Evolutionary conservation across 208 protist genomes (phyloP).

Genomic region (Crithidia brevicula): DNA sequence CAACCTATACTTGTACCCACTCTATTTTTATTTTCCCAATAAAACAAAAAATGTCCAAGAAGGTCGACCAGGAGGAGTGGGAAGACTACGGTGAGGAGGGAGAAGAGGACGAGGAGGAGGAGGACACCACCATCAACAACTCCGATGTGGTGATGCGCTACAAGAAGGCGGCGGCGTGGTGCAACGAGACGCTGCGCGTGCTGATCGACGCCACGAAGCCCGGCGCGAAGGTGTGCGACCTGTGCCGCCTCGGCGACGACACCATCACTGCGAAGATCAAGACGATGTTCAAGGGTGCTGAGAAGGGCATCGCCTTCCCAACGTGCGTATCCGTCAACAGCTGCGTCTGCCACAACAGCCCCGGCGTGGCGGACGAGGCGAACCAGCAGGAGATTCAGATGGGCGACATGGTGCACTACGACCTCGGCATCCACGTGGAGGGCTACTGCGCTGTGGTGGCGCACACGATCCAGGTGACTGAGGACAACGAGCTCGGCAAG

Average conservation of each 20-base stretch:
- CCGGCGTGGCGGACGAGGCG: conserved; percentile 83
- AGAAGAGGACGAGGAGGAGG: conserved; percentile 89
- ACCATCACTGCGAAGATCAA: conserved; percentile 86
- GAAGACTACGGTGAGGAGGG: conserved; percentile 59
- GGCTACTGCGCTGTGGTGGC: conserved; percentile 97
- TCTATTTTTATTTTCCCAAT: too few species aligned
- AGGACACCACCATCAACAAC: conserved; percentile 95
- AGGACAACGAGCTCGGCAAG: conserved; percentile 72
- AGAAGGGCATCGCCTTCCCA: conserved; percentile 99
- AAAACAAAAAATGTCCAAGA: conserved; percentile 79
- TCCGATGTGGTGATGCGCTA: conserved; percentile 97
- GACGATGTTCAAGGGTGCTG: conserved; percentile 93
- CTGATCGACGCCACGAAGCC: conserved; percentile 87
- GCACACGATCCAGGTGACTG: conserved; percentile 95
- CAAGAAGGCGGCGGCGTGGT: conserved; percentile 95
- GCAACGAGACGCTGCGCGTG: conserved; percentile 93
- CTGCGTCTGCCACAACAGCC: conserved; percentile 98
- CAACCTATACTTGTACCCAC: conserved; percentile 10
- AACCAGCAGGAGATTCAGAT: conserved; percentile 76
- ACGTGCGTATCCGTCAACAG: conserved; percentile 99
- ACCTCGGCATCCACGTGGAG: conserved; percentile 98
- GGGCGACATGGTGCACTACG: conserved; percentile 98
- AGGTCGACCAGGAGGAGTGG: conserved; percentile 78
- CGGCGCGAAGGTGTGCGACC: conserved; percentile 87
- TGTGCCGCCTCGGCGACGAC: conserved; percentile 90